phyloP scores from a whole-genome alignment of 2,329 filamentous ascomycete genomes.

The Penicillium sp. region DNA sequence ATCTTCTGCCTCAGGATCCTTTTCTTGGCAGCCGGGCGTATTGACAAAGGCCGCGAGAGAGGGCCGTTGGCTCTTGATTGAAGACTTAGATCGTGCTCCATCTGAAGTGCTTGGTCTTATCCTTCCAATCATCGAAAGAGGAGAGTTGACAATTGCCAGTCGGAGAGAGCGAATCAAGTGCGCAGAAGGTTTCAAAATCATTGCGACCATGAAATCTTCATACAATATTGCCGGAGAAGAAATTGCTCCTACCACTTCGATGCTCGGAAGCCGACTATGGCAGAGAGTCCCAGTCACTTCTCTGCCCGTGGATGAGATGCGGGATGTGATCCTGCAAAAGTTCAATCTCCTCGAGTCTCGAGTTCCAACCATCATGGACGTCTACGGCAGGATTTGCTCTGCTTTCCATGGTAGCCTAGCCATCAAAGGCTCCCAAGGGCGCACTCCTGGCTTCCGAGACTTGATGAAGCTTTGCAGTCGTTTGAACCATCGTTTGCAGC shows the following conservation, averaged over 20 bases:
- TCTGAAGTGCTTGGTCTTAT: conserved; percentile 94
- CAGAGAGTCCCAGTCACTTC: conserved; percentile 71
- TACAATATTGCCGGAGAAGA: conserved; percentile 69
- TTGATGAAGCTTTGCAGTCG: conserved; percentile 90
- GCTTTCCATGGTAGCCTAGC: conserved; percentile 44
- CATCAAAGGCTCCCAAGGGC: conserved; percentile 47
- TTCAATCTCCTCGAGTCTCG: conserved; percentile 70
- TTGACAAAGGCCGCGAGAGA: conserved; percentile 92
- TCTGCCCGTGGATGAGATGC: conserved; percentile 71
- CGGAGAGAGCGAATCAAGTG: conserved; percentile 85
- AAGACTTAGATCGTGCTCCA: conserved; percentile 93
- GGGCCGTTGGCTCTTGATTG: conserved; percentile 94
- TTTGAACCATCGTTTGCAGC: conserved; percentile 67
- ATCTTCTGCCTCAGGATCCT: conserved; percentile 83
- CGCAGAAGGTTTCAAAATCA: conserved; percentile 81
- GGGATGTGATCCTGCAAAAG: conserved; percentile 70
- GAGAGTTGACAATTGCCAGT: conserved; percentile 88
- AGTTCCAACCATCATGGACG: conserved; percentile 59
- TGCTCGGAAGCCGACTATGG: conserved; percentile 89
- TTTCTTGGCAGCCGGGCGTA: conserved; percentile 89
- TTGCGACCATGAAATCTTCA: conserved; percentile 83
- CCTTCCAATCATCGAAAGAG: conserved; percentile 86
- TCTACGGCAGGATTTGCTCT: conserved; percentile 53
- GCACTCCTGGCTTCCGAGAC: conserved; percentile 73
- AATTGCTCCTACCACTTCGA: conserved; percentile 67